Percentiles rank a stretch among this genome's conserved stretches.
Conservation (phyloP, 805 yeast species). For the Cyberlindnera samutprakarnensis region DNA sequence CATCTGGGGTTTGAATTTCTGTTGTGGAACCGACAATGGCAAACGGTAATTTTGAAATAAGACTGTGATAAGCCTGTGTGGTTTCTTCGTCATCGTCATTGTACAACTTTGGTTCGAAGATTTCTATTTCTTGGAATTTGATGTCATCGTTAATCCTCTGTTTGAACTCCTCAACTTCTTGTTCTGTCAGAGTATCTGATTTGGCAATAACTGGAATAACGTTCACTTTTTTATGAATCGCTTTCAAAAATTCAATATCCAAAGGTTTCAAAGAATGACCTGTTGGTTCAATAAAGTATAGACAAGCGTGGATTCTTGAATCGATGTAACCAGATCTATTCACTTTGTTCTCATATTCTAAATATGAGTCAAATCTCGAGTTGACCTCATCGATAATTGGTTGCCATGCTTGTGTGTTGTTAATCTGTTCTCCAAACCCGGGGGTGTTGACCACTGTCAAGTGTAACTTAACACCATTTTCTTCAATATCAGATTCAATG, state of each 20-base stretch:
- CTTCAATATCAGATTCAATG: slow-evolving; percentile 70
- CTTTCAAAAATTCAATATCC: slow-evolving; percentile 83
- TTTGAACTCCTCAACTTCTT: slow-evolving; percentile 74
- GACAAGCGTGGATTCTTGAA: slow-evolving; percentile 84
- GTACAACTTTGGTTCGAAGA: slow-evolving; percentile 71
- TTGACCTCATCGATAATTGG: slow-evolving; percentile 90
- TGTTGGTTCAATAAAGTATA: slow-evolving; percentile 94
- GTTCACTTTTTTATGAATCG: slow-evolving; percentile 85
- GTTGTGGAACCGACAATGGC: slow-evolving; percentile 90
- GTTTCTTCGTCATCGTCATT: slow-evolving; percentile 86
- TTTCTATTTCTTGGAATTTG: slow-evolving; percentile 59
- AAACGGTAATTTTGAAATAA: slow-evolving; percentile 74
- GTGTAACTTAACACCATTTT: slow-evolving; percentile 83
- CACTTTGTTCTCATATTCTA: slow-evolving; percentile 83
- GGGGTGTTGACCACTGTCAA: slow-evolving; percentile 84
- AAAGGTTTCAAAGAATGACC: slow-evolving; percentile 88
- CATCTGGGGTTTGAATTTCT: slow-evolving; percentile 62
- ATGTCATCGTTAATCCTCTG: slow-evolving; percentile 72
- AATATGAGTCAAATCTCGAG: slow-evolving; percentile 74
- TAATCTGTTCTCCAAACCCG: slow-evolving; percentile 88
- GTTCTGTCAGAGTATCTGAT: slow-evolving; percentile 86
- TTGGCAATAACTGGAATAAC: slow-evolving; percentile 93
- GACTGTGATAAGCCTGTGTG: slow-evolving; percentile 51
- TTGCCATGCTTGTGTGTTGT: slow-evolving; percentile 75
- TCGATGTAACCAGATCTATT: slow-evolving; percentile 68